These are phyloP conservation scores for Backusella tarrabulga DNA, from an alignment of 192 early-diverging fungal genomes.

Conservation along the genomic window DNA sequence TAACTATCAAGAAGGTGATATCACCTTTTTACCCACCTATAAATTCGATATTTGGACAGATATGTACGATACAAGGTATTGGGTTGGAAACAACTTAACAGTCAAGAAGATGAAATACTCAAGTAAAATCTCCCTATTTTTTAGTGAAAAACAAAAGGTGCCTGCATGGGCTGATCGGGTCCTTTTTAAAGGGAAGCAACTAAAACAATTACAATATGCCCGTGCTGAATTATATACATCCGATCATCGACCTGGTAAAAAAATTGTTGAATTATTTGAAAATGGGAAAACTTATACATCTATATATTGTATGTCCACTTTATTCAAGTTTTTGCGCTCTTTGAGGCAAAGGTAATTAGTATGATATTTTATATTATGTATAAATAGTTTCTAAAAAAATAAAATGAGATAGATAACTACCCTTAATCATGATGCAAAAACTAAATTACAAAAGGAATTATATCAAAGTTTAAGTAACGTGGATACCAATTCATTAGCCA, in stretches of 20 bases:
- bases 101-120: conserved; percentile 12
- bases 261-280: background rate
- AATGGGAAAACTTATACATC: background rate
- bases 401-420: conserved; percentile 32
- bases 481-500: background rate
- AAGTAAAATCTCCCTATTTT: background rate
- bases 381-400: background rate
- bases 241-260: conserved; percentile 71
- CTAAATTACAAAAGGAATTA: conserved; percentile 46
- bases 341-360: conserved; percentile 33
- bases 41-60: conserved; percentile 75
- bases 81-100: too few species aligned
- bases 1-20: conserved; percentile 73
- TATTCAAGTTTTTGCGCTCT: conserved; percentile 28
- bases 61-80: conserved; percentile 69
- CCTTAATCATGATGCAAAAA: conserved; percentile 45
- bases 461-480: conserved; percentile 41
- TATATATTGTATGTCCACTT: background rate
- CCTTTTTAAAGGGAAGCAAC: conserved; percentile 51
- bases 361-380: conserved; percentile 10
- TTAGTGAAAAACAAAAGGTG: conserved; percentile 58
- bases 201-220: conserved; percentile 48
- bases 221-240: conserved; percentile 65
- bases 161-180: conserved; percentile 73
- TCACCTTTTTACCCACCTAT: conserved; percentile 78